Conservation (phyloP, 768 basidiomycete species). For the Naganishia vishniacii region DNA sequence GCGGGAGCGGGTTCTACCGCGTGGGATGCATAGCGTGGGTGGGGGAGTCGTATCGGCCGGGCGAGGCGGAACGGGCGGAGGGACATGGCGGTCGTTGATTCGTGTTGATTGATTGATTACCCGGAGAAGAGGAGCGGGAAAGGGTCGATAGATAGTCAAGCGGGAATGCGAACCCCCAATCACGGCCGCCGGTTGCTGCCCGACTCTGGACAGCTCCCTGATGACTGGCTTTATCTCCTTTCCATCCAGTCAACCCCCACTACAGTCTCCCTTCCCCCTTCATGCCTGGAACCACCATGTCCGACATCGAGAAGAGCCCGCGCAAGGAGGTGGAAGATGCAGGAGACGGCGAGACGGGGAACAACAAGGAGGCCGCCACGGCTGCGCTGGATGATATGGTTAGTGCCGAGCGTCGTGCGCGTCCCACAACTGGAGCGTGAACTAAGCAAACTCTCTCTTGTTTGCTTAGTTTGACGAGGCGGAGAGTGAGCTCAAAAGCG, state of each 20-base stretch:
- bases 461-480: constrained; percentile 13
- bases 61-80: too few species aligned
- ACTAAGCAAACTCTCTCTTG: too few species aligned
- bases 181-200: too few species aligned
- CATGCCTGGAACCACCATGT: neutral
- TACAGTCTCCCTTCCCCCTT: too few species aligned
- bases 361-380: neutral
- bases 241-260: too few species aligned
- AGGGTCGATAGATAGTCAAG: too few species aligned
- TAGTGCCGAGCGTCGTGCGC: neutral
- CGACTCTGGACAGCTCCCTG: too few species aligned
- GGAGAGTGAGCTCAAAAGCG: neutral
- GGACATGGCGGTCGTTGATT: too few species aligned
- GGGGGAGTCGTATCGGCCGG: neutral
- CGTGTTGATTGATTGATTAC: too few species aligned
- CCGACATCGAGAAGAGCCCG: constrained; percentile 3
- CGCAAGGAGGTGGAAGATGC: neutral
- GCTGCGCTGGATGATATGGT: constrained; percentile 11
- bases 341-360: neutral
- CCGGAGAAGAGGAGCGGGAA: too few species aligned
- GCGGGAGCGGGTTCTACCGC: neutral
- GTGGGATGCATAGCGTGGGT: neutral
- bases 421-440: neutral
- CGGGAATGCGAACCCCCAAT: too few species aligned
- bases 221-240: too few species aligned